Conservation (phyloP, 352 stramenopile species). For the Globisporangium echinulatum region DNA sequence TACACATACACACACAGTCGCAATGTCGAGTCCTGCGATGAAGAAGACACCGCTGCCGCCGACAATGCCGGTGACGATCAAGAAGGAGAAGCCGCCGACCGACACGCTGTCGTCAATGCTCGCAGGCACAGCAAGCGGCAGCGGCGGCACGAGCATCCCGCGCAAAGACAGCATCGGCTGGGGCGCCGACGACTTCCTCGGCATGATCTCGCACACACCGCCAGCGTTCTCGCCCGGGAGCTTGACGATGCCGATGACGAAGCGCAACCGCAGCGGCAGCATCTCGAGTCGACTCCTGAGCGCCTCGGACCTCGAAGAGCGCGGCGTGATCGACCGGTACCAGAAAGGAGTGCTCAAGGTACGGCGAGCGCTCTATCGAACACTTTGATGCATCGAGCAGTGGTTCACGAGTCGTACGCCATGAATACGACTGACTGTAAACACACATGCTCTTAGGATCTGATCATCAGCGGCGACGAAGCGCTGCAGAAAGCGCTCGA, state of each 20-base stretch:
- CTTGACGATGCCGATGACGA: slow-evolving; percentile 86
- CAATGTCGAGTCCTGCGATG: slow-evolving; percentile 18
- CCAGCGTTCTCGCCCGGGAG: slow-evolving; percentile 88
- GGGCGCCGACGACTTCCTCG: slow-evolving; percentile 78
- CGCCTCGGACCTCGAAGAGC: slow-evolving; percentile 86
- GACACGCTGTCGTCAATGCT: slow-evolving; percentile 20
- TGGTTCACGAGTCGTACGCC: too few relatives aligned
- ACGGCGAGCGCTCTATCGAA: neutral
- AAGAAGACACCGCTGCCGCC: slow-evolving; percentile 48
- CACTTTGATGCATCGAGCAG: neutral
- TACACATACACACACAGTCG: neutral
- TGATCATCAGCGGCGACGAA: slow-evolving; percentile 90
- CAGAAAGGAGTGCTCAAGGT: slow-evolving; percentile 90
- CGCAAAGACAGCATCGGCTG: slow-evolving; percentile 82
- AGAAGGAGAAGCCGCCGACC: slow-evolving; percentile 44
- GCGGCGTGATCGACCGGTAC: slow-evolving; percentile 85
- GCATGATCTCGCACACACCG: slow-evolving; percentile 87
- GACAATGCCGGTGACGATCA: slow-evolving; percentile 64
- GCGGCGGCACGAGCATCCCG: slow-evolving; percentile 28
- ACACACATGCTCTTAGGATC: slow-evolving; percentile 31
- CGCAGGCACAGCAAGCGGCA: slow-evolving; percentile 13
- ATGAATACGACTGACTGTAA: too few relatives aligned
- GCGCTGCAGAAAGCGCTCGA: slow-evolving; percentile 85
- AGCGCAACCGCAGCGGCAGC: slow-evolving; percentile 73
- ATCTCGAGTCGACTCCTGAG: slow-evolving; percentile 84